Base-by-base conservation (phyloP, 805 yeast genomes). In the Yarrowia yakushimensis region DNA sequence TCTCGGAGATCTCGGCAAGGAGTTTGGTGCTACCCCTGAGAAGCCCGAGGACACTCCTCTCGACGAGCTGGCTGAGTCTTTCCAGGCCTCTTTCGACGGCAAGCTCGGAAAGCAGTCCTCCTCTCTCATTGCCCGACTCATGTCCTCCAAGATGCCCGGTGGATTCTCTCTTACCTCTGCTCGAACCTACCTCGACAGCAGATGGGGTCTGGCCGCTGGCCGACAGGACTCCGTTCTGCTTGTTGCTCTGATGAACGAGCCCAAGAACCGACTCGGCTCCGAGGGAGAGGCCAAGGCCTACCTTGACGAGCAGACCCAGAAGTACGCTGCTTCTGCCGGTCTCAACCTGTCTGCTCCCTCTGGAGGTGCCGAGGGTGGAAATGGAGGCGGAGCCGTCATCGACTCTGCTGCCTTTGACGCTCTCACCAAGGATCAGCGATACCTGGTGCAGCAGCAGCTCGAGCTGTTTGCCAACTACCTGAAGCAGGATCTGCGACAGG, bases 71-170 rank as follows among this genome's bases (percentile, higher is more conserved):
- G 97, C 98, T 54, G 98, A 90, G 73, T 86, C 84, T 70, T 90
- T 94, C 84, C 97, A 93, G 79, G 97, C 90, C 67, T 79, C 92
- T 27, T 94, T 90, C 80, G 73, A 78, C 67, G 98, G 98, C 69
- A 82, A 85, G 67, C 83, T 94, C 68, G 99, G 99, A 75, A 94
- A 94, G 76, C 96, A 92, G 72, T 87, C 98, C 1, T 78, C 91
- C 37, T 87, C 97, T 28, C 82, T 94, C 71, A 81, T 93, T 66
- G 89, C 96, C 66, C 87, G 97, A 78, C 82, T 94, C 72, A 88
- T 92, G 80, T 86, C 98, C 11, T 87, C 97, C 28, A 94, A 94
- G 80, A 94, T 94, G 98, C 98, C 99, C 62, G 99, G 99, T 82
- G 99, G 99, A 20, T 94, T 93, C 78, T 88, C 96, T 52, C 86